These are phyloP conservation scores for Vicia sativa DNA, from an alignment of 306 rosid genomes.

Conservation along the genomic window DNA sequence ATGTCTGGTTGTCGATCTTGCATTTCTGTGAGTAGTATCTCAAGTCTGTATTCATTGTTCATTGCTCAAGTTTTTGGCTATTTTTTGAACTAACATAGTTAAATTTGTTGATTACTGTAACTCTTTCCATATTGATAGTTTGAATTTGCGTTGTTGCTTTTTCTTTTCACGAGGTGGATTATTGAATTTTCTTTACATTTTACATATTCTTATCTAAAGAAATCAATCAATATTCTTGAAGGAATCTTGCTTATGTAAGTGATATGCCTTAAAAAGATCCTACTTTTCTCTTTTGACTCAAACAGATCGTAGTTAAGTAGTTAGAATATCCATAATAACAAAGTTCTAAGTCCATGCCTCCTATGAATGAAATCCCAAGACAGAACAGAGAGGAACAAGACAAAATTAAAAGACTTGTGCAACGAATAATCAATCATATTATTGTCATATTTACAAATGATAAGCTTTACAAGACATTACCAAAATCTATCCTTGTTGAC, in stretches of 20 bases:
- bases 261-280: too few relatives aligned
- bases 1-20: constrained; percentile 18
- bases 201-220: neutral
- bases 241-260: neutral
- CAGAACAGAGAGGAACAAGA: neutral
- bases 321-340: too few relatives aligned
- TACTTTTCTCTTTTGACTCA: too few relatives aligned
- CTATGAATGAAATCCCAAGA: neutral
- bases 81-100: constrained; percentile 15
- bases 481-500: constrained; percentile 94
- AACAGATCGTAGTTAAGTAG: too few relatives aligned
- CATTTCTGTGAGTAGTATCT: constrained; percentile 47
- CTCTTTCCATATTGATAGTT: constrained; percentile 18
- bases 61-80: constrained; percentile 34
- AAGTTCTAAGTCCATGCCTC: neutral
- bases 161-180: neutral
- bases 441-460: constrained; percentile 17
- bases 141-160: neutral
- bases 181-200: neutral
- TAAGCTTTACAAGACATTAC: constrained; percentile 50
- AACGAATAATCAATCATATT: neutral
- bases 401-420: neutral
- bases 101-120: constrained; percentile 39
- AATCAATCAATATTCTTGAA: neutral
- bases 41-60: constrained; percentile 36